Evolutionary conservation across 1,139 yeast genomes (phyloP).

Genomic region (Lodderomyces parapsilosis): DNA sequence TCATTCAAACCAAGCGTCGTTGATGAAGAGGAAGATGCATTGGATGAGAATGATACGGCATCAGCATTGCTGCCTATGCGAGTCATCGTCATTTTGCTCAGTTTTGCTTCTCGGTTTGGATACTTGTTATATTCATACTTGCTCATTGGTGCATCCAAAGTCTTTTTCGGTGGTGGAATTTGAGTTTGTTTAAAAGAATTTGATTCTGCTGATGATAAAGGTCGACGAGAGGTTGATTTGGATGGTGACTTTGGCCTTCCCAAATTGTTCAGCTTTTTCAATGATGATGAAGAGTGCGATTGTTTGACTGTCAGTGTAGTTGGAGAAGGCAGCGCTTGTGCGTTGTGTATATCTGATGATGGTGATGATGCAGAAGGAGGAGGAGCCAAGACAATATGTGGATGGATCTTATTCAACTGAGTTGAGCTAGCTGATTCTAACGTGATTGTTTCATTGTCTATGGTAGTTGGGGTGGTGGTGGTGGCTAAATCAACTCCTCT

Average conservation of each 20-base stretch:
- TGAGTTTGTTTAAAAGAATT: conserved; percentile 26
- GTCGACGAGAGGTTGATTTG: conserved; percentile 17
- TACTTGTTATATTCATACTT: conserved; percentile 8
- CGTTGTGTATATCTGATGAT: background rate
- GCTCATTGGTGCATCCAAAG: conserved; percentile 4
- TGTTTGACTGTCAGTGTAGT: conserved; percentile 20
- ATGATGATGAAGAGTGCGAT: conserved; percentile 17
- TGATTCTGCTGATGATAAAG: conserved; percentile 29
- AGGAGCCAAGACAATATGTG: background rate
- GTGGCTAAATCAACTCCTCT: background rate
- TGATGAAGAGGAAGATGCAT: conserved; percentile 5
- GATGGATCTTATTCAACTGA: background rate
- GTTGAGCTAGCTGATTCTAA: background rate
- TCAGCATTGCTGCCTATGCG: background rate
- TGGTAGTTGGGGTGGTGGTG: background rate
- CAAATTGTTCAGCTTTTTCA: background rate
- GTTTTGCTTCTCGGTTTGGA: background rate
- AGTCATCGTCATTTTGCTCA: background rate
- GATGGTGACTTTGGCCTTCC: background rate
- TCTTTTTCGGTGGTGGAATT: conserved; percentile 26
- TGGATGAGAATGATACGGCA: conserved; percentile 6
- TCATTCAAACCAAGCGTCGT: background rate
- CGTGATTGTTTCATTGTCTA: background rate
- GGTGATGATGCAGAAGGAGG: conserved; percentile 1
- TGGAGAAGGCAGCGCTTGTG: background rate